A percentile compares a stretch with the other conserved stretches of the same genome.
These are phyloP conservation scores for Pneumocystis murina DNA, from an alignment of 1,139 yeast species.

Conservation along the genomic window DNA sequence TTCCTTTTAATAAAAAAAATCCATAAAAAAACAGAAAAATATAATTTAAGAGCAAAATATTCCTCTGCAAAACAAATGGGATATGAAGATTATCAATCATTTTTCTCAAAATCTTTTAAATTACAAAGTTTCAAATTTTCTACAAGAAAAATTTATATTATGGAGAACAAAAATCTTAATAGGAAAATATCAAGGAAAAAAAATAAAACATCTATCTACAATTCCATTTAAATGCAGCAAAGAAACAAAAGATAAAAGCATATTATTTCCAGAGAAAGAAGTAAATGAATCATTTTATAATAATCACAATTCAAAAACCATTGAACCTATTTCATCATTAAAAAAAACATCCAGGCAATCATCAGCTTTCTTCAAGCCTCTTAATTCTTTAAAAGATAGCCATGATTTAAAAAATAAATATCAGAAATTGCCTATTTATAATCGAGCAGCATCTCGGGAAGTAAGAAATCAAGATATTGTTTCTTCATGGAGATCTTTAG, in stretches of 20 bases:
- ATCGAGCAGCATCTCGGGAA: neutral
- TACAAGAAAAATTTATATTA: neutral
- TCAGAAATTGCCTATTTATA: neutral
- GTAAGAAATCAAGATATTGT: neutral
- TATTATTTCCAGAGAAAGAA: neutral
- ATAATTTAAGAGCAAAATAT: neutral
- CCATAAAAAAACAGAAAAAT: neutral
- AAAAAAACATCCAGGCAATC: neutral
- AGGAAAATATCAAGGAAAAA: neutral
- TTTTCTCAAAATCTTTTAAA: neutral
- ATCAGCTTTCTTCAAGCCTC: neutral
- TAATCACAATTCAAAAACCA: neutral
- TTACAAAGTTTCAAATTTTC: neutral
- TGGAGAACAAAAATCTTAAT: neutral
- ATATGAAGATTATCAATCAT: neutral
- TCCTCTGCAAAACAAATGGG: neutral
- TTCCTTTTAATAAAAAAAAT: neutral
- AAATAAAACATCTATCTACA: neutral
- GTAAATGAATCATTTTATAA: neutral
- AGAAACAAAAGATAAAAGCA: neutral
- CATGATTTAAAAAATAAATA: neutral
- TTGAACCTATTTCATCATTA: neutral
- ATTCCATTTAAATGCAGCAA: neutral
- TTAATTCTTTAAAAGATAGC: neutral
- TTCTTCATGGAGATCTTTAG: neutral